phyloP scores from a whole-genome alignment of 495 filamentous ascomycete species.

The Penicillium canariense region DNA sequence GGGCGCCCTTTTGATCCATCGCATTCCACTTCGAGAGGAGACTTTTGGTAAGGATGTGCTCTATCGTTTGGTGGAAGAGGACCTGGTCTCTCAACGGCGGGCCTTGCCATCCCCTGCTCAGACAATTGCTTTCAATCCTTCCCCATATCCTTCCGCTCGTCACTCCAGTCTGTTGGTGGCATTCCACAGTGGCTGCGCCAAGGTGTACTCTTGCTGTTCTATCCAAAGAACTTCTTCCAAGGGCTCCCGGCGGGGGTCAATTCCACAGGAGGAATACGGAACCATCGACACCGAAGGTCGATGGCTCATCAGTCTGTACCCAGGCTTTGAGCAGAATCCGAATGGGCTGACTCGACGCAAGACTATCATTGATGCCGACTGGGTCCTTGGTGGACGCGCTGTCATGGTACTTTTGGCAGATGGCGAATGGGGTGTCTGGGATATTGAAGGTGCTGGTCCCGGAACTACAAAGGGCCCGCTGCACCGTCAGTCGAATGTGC shows the following conservation, averaged over 20 bases:
- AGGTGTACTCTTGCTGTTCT: conserved; percentile 58
- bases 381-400: conserved; percentile 76
- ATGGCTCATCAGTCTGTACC: conserved; percentile 70
- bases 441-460: conserved; percentile 67
- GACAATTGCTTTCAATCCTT: conserved; percentile 72
- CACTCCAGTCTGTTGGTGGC: conserved; percentile 65
- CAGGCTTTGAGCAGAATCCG: conserved; percentile 54
- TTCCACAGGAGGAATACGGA: conserved; percentile 31
- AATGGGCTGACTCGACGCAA: conserved; percentile 57
- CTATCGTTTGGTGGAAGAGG: conserved; percentile 40
- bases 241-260: conserved; percentile 24
- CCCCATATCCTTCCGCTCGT: conserved; percentile 52
- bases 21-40: conserved; percentile 45
- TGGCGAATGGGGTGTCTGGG: conserved; percentile 95
- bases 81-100: conserved; percentile 58
- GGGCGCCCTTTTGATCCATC: conserved; percentile 58
- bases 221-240: conserved; percentile 25
- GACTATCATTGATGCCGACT: conserved; percentile 74
- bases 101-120: conserved; percentile 63
- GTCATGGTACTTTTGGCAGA: conserved; percentile 75
- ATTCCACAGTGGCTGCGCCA: conserved; percentile 64
- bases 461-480: conserved; percentile 50
- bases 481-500: conserved; percentile 52
- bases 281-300: conserved; percentile 38
- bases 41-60: conserved; percentile 10